Evolutionary conservation across 805 yeast species (phyloP).

Genomic region (Priceomyces melissophilus): DNA sequence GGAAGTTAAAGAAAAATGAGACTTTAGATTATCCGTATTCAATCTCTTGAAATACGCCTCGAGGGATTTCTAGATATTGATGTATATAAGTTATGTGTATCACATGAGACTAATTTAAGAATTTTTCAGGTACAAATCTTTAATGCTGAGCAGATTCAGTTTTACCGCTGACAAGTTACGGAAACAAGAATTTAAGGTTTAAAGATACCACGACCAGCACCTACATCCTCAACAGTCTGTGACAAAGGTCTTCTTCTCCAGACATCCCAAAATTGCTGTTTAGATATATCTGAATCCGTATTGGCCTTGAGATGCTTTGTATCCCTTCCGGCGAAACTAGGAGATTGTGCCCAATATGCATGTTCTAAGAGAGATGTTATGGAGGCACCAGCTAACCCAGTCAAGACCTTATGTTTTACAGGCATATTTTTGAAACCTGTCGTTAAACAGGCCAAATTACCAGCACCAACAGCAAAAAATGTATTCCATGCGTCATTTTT

Average conservation of each 20-base stretch:
- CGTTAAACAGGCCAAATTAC: constrained; percentile 45
- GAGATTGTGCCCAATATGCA: constrained; percentile 39
- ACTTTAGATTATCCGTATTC: constrained; percentile 85
- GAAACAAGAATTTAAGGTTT: constrained; percentile 21
- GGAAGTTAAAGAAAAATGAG: constrained; percentile 82
- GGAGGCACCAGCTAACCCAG: constrained; percentile 39
- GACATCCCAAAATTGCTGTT: constrained; percentile 72
- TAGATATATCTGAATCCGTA: constrained; percentile 33
- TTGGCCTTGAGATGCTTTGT: constrained; percentile 38
- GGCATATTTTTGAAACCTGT: constrained; percentile 42
- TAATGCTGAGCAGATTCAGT: background rate
- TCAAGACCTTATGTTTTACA: constrained; percentile 36
- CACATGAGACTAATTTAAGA: background rate
- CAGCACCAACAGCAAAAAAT: constrained; percentile 59
- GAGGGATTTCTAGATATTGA: background rate
- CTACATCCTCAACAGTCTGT: constrained; percentile 73
- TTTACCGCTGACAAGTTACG: background rate
- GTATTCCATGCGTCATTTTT: constrained; percentile 61
- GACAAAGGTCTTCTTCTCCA: constrained; percentile 78
- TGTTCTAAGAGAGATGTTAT: constrained; percentile 36
- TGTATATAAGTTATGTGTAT: background rate
- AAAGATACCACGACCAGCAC: constrained; percentile 61
- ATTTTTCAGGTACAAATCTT: background rate
- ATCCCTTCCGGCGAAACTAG: constrained; percentile 35
- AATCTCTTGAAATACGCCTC: constrained; percentile 5